Evolutionary conservation across 2,329 filamentous ascomycete species (phyloP).

Genomic region (Ophiosphaerella herpotricha): DNA sequence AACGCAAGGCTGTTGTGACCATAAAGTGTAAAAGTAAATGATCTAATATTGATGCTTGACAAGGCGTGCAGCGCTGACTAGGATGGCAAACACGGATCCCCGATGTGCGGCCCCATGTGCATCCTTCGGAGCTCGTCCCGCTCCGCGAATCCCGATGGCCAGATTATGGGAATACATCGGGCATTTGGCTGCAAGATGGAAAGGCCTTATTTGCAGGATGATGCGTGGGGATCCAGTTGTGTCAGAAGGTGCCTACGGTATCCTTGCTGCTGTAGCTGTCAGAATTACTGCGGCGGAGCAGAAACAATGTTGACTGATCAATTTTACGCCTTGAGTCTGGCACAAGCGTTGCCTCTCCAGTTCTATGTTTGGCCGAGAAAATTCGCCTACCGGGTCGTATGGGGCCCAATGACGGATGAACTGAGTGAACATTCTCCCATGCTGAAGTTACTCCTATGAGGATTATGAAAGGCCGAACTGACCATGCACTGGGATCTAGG

Average conservation of each 20-base stretch:
- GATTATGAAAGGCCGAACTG: background rate
- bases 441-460: background rate
- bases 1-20: too few relatives aligned
- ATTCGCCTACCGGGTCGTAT: background rate
- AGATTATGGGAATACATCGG: background rate
- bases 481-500: background rate
- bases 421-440: background rate
- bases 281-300: too few relatives aligned
- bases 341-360: too few relatives aligned
- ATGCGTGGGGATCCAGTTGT: background rate
- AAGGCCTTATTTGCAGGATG: background rate
- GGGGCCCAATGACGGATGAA: background rate
- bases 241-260: background rate
- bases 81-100: conserved; percentile 16
- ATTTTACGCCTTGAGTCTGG: too few relatives aligned
- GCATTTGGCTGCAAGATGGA: background rate
- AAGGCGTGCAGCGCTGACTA: conserved; percentile 6
- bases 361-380: too few relatives aligned
- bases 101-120: background rate
- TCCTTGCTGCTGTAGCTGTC: too few relatives aligned
- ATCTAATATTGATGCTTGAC: background rate
- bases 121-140: conserved; percentile 6
- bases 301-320: too few relatives aligned
- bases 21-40: background rate
- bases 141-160: background rate